A percentile compares a stretch with the other conserved stretches of the same genome.
phyloP scores from a whole-genome alignment of 176 grass and related monocot genomes.

The Urochloa ruziziensis region DNA sequence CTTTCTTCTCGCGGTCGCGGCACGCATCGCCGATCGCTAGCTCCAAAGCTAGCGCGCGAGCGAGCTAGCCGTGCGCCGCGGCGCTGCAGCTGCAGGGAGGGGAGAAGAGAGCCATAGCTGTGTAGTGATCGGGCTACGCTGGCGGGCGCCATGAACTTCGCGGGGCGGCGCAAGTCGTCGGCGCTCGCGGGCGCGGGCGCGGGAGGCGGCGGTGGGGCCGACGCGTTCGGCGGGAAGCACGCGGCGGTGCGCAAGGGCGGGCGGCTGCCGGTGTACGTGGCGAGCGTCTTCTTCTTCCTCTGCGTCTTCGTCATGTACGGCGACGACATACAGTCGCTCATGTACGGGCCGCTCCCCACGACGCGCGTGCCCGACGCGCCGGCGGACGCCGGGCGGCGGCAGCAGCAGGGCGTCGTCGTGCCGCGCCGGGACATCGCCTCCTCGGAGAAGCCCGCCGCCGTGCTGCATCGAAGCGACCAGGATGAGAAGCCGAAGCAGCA shows the following conservation, averaged over 20 bases:
- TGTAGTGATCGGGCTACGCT: background rate
- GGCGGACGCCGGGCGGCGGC: background rate
- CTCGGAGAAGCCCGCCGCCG: background rate
- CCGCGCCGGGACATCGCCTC: constrained; percentile 31
- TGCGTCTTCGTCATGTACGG: constrained; percentile 68
- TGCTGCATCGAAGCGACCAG: background rate
- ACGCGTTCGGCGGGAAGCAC: constrained; percentile 18
- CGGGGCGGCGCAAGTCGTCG: constrained; percentile 55
- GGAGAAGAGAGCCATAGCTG: background rate
- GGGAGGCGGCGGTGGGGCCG: constrained; percentile 44
- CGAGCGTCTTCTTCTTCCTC: constrained; percentile 44
- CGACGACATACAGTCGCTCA: constrained; percentile 64
- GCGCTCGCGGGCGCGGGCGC: constrained; percentile 10
- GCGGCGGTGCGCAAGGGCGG: constrained; percentile 39
- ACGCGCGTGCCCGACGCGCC: constrained; percentile 6
- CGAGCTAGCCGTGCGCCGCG: background rate
- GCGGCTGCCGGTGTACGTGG: constrained; percentile 53
- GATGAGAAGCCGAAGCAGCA: constrained; percentile 1
- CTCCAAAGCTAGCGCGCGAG: background rate
- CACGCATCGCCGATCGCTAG: background rate
- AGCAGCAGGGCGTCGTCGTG: constrained; percentile 17
- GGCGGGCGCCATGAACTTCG: constrained; percentile 34
- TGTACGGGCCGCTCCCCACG: constrained; percentile 34
- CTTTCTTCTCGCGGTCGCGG: background rate
- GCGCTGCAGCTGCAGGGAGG: background rate